phyloP scores from a whole-genome alignment of 2,329 filamentous ascomycete species.

The Raffaelea arxii region DNA sequence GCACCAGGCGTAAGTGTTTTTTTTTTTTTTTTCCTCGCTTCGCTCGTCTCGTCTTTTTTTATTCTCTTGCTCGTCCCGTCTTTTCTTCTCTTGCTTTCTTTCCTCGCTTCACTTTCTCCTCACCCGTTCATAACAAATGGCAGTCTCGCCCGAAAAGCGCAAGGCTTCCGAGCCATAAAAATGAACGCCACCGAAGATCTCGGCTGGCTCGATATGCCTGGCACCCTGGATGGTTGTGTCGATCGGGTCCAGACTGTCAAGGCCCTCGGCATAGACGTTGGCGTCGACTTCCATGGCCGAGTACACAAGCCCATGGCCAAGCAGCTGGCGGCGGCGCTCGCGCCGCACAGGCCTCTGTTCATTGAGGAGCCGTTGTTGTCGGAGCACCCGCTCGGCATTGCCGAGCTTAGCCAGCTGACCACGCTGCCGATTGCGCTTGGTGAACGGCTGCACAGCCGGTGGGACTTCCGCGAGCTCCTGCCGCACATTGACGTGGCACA shows the following conservation, averaged over 20 bases:
- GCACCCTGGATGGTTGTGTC: slow-evolving; percentile 44
- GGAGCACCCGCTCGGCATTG: slow-evolving; percentile 50
- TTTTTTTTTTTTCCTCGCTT: no score
- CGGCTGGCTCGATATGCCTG: slow-evolving; percentile 57
- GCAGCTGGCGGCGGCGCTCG: slow-evolving; percentile 52
- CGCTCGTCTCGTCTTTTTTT: no score
- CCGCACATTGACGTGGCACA: slow-evolving; percentile 58
- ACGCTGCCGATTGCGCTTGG: slow-evolving; percentile 54
- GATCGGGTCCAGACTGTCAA: slow-evolving; percentile 55
- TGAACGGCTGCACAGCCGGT: slow-evolving; percentile 54
- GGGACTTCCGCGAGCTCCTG: slow-evolving; percentile 56
- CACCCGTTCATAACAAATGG: not conserved
- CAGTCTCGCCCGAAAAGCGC: slow-evolving; percentile 39
- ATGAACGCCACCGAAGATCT: slow-evolving; percentile 64
- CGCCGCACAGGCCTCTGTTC: slow-evolving; percentile 53
- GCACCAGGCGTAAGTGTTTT: slow-evolving; percentile 39
- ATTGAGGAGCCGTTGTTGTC: slow-evolving; percentile 58
- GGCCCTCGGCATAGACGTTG: slow-evolving; percentile 52
- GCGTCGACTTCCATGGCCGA: slow-evolving; percentile 60
- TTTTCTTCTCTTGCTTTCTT: not conserved
- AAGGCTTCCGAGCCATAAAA: slow-evolving; percentile 52
- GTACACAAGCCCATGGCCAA: slow-evolving; percentile 63
- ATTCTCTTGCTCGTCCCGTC: not conserved
- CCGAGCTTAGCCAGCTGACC: slow-evolving; percentile 43
- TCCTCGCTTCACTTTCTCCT: not conserved